Percentiles rank a stretch among this genome's conserved stretches.
These are phyloP conservation scores for Camelina laxa DNA, from an alignment of 345 rosid species.

Conservation along the genomic window DNA sequence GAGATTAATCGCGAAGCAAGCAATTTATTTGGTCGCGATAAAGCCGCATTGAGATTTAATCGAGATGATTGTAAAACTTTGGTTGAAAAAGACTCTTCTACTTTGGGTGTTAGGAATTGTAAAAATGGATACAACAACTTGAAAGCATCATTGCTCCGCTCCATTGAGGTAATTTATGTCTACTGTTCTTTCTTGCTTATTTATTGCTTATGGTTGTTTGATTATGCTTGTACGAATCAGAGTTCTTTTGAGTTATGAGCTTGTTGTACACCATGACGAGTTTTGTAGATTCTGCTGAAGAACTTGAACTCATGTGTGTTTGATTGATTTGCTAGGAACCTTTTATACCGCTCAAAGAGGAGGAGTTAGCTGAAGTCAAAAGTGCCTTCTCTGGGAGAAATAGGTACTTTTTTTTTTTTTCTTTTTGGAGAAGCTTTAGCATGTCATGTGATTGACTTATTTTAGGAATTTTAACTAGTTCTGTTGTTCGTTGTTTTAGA, in stretches of 20 bases:
- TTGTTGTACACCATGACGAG: no score
- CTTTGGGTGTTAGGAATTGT: neutral
- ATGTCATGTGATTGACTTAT: neutral
- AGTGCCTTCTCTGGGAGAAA: slow-evolving; percentile 54
- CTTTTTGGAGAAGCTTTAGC: neutral
- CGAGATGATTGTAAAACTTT: no score
- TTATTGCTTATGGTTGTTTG: neutral
- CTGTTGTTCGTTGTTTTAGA: slow-evolving; percentile 46
- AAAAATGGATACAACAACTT: neutral
- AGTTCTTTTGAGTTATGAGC: no score
- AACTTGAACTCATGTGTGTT: no score
- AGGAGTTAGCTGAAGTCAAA: slow-evolving; percentile 61
- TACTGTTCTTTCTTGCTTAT: neutral
- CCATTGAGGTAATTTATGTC: slow-evolving; percentile 12
- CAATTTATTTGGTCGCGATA: no score
- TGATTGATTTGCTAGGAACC: slow-evolving; percentile 40
- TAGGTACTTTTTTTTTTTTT: slow-evolving; percentile 55
- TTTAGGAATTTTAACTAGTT: slow-evolving; percentile 1
- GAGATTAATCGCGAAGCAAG: no score
- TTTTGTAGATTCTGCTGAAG: no score
- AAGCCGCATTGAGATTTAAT: neutral
- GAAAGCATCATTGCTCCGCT: neutral
- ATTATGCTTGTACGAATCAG: no score
- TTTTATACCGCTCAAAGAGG: slow-evolving; percentile 64
- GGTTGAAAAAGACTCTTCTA: neutral